Percentiles rank a stretch among this genome's conserved stretches.
Evolutionary conservation across 2,329 filamentous ascomycete genomes (phyloP).

Genomic region (Seiridium cupressi): DNA sequence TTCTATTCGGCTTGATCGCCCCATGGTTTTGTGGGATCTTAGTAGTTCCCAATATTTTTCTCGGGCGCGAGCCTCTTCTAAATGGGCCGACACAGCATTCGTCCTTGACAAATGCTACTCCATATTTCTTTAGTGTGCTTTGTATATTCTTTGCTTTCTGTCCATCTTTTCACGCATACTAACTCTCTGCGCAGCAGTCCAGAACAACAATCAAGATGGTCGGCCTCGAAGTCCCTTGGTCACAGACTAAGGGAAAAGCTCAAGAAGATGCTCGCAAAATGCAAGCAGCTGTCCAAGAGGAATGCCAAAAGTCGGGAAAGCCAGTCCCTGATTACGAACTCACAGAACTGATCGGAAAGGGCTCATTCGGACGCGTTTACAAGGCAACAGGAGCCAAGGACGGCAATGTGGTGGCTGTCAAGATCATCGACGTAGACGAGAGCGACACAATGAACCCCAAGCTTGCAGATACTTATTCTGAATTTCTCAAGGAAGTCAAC

Average conservation of each 20-base stretch:
- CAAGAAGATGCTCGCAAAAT: constrained; percentile 70
- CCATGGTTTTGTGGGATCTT: no score
- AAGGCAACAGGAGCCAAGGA: constrained; percentile 52
- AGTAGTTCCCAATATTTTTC: no score
- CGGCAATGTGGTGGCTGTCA: constrained; percentile 65
- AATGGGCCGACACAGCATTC: no score
- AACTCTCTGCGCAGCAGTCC: neutral
- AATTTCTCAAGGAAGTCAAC: constrained; percentile 67
- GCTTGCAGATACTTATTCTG: constrained; percentile 64
- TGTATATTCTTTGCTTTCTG: neutral
- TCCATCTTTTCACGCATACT: neutral
- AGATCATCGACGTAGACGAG: constrained; percentile 83
- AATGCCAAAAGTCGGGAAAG: constrained; percentile 57
- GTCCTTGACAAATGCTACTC: no score
- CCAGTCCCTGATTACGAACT: constrained; percentile 66
- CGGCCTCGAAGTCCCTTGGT: constrained; percentile 20
- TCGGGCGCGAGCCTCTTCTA: no score
- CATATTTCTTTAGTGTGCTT: neutral
- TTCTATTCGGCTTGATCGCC: no score
- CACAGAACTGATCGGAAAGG: constrained; percentile 72
- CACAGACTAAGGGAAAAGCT: constrained; percentile 45
- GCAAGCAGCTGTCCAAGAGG: constrained; percentile 62
- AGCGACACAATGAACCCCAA: constrained; percentile 67
- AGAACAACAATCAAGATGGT: constrained; percentile 17
- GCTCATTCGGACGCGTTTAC: constrained; percentile 72